Conservation (phyloP, 306 rosid genomes). For the Medicago lupulina region DNA sequence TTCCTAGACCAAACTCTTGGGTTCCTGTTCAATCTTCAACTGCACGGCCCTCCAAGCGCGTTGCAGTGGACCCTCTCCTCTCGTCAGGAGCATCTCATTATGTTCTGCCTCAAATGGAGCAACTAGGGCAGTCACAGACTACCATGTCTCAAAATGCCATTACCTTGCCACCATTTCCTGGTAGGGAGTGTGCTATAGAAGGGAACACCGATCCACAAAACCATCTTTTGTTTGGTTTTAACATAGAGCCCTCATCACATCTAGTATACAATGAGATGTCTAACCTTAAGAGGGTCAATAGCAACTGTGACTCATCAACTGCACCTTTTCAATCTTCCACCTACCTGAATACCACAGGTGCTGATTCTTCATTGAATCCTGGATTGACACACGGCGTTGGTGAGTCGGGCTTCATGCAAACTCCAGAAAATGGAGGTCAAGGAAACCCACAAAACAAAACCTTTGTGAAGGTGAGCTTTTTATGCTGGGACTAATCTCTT, state of each 20-base stretch:
- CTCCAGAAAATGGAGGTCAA: constrained; percentile 71
- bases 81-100: constrained; percentile 77
- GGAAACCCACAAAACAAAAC: constrained; percentile 66
- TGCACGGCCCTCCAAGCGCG: constrained; percentile 83
- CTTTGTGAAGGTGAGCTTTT: constrained; percentile 83
- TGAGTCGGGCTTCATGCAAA: constrained; percentile 73
- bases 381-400: constrained; percentile 68
- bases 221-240: constrained; percentile 87
- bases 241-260: constrained; percentile 84
- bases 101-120: constrained; percentile 73
- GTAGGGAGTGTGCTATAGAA: constrained; percentile 82
- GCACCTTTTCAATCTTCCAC: constrained; percentile 69
- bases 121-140: constrained; percentile 67
- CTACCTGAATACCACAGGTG: constrained; percentile 63
- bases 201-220: constrained; percentile 83
- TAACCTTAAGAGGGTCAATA: constrained; percentile 61
- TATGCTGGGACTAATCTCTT: not conserved
- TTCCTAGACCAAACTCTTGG: constrained; percentile 59
- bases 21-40: constrained; percentile 61
- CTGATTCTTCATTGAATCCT: constrained; percentile 72
- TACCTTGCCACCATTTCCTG: constrained; percentile 93
- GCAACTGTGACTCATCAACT: constrained; percentile 62
- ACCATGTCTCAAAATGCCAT: constrained; percentile 60
- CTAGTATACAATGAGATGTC: constrained; percentile 82
- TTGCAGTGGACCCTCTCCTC: constrained; percentile 78